Base-by-base conservation (phyloP, 1,139 yeast genomes). In the Citeromyces hawaiiensis region DNA sequence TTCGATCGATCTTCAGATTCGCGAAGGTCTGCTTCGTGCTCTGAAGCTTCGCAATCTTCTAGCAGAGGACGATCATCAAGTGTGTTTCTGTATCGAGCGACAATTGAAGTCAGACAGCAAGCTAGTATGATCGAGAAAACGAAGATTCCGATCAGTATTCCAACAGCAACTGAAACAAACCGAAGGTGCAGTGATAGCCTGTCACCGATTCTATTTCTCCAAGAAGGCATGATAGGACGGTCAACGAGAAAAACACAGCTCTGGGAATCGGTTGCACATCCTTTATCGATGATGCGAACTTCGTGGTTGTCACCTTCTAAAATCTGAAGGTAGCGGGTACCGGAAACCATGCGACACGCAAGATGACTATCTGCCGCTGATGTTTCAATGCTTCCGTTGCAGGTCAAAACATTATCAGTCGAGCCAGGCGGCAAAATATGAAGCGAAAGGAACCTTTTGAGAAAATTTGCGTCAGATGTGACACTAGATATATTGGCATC, bases 231-330 rank as follows among this genome's bases (percentile, higher is more conserved):
- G 13, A 78, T 60, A 4, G 91, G 88, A 40, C 76, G 64, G 49
- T 87, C 95, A 27, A 86, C 64, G 15, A 82, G 59, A 43, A 85
- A 72, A 2, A 87, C 75, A 43, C 95, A 85, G 1, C 79, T 61
- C 1, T 42, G 40, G 10, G 44, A 37, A 10, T 47, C 47, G 15
- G 59, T 53, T 0, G 87, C 68, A 48, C 88, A 77, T 1, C 96
- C 96, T 48, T 72, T 74, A 23, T 73, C 68, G 17, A 81, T 45
- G 7, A 87, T 61, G 39, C 78, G 63, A 0, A 83, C 82, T 47
- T 80, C 86, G 47, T 73, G 80, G 38, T 77, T 81, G 39, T 65
- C 62, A 13, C 82, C 81, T 42, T 76, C 68, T 11, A 54, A 48
- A 8, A 63, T 47, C 31, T 60, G 57, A n/a, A 70, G 46, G 54